Evolutionary conservation across 148 eudicot genomes (phyloP).

Genomic region (Rhododendron ferrugineum): DNA sequence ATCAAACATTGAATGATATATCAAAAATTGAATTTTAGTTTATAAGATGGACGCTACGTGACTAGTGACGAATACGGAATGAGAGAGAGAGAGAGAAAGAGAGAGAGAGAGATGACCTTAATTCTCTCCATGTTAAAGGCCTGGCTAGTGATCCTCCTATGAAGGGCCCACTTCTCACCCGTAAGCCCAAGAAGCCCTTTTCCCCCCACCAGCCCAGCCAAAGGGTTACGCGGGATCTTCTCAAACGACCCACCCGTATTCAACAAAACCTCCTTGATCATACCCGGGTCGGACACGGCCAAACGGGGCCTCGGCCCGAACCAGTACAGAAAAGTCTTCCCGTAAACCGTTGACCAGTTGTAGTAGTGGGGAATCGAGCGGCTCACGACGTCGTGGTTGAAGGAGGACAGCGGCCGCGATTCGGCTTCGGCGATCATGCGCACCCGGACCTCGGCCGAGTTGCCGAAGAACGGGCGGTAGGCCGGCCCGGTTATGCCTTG

Average conservation of each 20-base stretch:
- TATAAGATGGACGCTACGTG: too few species aligned
- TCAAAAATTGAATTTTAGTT: too few species aligned
- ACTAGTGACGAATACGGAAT: too few species aligned
- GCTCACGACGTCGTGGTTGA: conserved; percentile 40
- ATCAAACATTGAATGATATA: too few species aligned
- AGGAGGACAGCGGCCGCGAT: conserved; percentile 29
- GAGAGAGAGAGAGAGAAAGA: too few species aligned
- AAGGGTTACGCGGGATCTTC: conserved; percentile 42
- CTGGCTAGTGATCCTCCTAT: conserved; percentile 57
- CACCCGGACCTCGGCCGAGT: conserved; percentile 46
- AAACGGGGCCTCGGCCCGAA: conserved; percentile 64
- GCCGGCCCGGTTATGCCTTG: conserved; percentile 60
- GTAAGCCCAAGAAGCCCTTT: conserved; percentile 50
- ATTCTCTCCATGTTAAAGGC: conserved; percentile 63
- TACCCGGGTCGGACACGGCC: conserved; percentile 48
- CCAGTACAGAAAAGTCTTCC: conserved; percentile 69
- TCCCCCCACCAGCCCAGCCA: conserved; percentile 45
- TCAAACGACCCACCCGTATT: conserved; percentile 30
- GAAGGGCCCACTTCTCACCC: conserved; percentile 67
- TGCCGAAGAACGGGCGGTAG: conserved; percentile 56
- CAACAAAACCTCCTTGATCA: conserved; percentile 58
- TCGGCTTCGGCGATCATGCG: conserved; percentile 50
- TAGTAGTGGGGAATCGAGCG: conserved; percentile 56
- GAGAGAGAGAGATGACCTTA: conserved; percentile 21
- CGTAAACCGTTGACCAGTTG: conserved; percentile 54